phyloP scores from a whole-genome alignment of 2,329 filamentous ascomycete genomes.

The Alternaria incomplexa region DNA sequence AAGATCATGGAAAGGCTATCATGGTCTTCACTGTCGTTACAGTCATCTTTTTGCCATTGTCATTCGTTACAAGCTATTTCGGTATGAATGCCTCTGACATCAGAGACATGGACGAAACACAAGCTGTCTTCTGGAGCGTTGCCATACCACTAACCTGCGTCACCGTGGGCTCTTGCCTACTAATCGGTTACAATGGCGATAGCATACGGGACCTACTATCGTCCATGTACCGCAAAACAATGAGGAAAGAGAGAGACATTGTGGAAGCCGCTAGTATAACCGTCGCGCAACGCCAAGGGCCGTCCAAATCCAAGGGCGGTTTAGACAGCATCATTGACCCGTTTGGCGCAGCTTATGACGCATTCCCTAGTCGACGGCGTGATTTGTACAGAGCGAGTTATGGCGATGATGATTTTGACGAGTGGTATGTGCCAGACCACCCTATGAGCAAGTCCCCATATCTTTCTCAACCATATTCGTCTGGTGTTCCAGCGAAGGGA shows the following conservation, averaged over 20 bases:
- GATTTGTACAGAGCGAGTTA: neutral
- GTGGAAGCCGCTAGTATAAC: conserved; percentile 26
- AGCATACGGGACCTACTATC: conserved; percentile 23
- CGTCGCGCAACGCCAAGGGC: conserved; percentile 23
- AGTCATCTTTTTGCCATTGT: conserved; percentile 53
- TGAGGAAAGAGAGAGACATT: conserved; percentile 25
- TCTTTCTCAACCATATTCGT: neutral
- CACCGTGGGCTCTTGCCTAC: conserved; percentile 31
- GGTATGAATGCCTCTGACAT: conserved; percentile 53
- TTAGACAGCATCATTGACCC: neutral
- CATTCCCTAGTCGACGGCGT: neutral
- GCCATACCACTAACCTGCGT: conserved; percentile 36
- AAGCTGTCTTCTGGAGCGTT: conserved; percentile 50
- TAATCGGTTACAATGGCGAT: conserved; percentile 41
- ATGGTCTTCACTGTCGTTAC: conserved; percentile 55
- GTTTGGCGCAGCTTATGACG: neutral
- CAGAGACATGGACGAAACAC: conserved; percentile 48
- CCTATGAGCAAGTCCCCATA: neutral
- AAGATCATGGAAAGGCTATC: conserved; percentile 52
- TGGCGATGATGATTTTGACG: neutral
- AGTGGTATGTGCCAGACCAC: neutral
- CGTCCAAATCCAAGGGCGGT: neutral
- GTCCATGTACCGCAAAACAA: conserved; percentile 17
- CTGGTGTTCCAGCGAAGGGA: accelerated
- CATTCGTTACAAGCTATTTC: conserved; percentile 53